Base-by-base conservation (phyloP, 768 basidiomycete genomes). In the Hygrocybe coccinea region DNA sequence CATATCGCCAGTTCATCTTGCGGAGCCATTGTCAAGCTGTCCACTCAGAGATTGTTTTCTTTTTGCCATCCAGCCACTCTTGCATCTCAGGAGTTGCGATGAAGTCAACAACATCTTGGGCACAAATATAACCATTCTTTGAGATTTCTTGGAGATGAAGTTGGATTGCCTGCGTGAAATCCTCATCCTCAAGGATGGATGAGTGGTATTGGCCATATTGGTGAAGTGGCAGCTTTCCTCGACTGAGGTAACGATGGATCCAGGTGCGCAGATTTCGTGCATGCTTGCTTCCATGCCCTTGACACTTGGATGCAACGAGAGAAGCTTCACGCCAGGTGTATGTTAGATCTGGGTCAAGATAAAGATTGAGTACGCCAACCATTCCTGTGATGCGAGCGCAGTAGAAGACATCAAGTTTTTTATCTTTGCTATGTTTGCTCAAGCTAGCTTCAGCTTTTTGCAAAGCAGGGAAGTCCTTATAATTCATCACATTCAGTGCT, bases 251-350 rank as follows among this genome's bases (percentile, higher is more conserved):
- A n/a, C 45, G 19, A 45, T 63, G 61, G 12, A 74, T 52, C 73
- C 74, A 75, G 9, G 49, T 57, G 1, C 60, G 59, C 12, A 76
- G 56, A 22, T 63, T 69, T 4, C 59, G 59, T 29, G 68, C 71
- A 60, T 67, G 67, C 5, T 61, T 59, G 11, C 56, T 21, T 7
- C 67, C 65, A 46, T 64, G 58, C 2, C 68, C 68, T 19, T 58
- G 55, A 19, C 66, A 54, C 52, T 64, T 69, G 37, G 72, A 56
- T 3, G 61, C 60, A 56, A 71, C 19, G 44, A 69, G 17, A 2
- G 72, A 76, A 11, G 71, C 64, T 24, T 72, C 47, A 9, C 61
- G 48, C 71, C 72, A 73, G n/a, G 70, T 61, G 45, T 65, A 73
- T 0, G 60, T 59, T 1, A 71, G 52, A 12, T 66, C 55, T 0